Percentiles rank a stretch among this genome's conserved stretches.
Conservation (phyloP, 202 grass and related monocot genomes). For the Brachypodium distachyon region DNA sequence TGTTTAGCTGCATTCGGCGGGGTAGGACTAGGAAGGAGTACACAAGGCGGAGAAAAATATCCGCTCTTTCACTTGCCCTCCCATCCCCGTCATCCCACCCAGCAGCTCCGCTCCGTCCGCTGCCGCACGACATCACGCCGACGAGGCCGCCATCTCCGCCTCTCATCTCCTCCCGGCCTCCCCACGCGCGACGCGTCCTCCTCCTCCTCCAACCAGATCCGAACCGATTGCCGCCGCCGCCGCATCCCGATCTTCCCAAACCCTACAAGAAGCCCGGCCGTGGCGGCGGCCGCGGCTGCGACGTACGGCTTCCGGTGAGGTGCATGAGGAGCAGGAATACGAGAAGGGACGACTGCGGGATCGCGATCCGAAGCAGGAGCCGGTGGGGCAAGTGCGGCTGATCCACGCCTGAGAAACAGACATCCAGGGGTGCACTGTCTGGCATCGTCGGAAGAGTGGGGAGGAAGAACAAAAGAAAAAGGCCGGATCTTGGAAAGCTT, state of each 20-base stretch:
- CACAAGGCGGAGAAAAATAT: too few species aligned
- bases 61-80: constrained; percentile 8
- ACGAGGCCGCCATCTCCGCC: neutral
- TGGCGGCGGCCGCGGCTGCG: constrained; percentile 14
- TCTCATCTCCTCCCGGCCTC: neutral
- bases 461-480: neutral
- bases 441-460: neutral
- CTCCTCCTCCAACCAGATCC: neutral
- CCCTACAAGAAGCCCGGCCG: neutral
- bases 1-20: too few species aligned
- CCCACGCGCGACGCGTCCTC: neutral
- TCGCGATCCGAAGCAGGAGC: constrained; percentile 38
- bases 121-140: constrained; percentile 7
- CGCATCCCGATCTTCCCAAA: neutral
- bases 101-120: neutral
- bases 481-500: constrained; percentile 16
- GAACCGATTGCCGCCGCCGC: neutral
- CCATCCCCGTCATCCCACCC: neutral
- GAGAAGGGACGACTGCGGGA: constrained; percentile 7
- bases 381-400: constrained; percentile 52
- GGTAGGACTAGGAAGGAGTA: too few species aligned
- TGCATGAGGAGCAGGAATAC: constrained; percentile 19
- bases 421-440: neutral
- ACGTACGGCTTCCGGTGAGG: neutral
- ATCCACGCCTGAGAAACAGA: neutral